Evolutionary conservation across 2,329 filamentous ascomycete species (phyloP).

Genomic region (Trichoderma gracile): DNA sequence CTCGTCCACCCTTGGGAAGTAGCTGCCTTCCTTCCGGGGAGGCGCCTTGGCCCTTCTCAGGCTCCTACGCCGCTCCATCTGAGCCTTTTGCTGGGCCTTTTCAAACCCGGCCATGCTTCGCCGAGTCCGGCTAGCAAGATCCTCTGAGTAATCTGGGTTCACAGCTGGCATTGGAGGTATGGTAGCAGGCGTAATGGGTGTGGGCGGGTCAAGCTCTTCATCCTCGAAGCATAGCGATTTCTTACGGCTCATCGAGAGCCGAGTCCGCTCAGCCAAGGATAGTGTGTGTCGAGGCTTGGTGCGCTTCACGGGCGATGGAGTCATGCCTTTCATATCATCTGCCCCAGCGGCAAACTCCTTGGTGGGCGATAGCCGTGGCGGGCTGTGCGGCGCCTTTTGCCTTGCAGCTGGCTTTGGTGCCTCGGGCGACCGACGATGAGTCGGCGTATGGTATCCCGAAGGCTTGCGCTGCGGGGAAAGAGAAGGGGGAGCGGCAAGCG

Average conservation of each 20-base stretch:
- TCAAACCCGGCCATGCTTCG: slow-evolving; percentile 64
- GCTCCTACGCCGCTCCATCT: slow-evolving; percentile 57
- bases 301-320: slow-evolving; percentile 58
- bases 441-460: not conserved
- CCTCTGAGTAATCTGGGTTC: slow-evolving; percentile 43
- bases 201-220: slow-evolving; percentile 35
- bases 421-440: slow-evolving; percentile 2
- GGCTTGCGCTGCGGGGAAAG: slow-evolving; percentile 1
- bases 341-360: slow-evolving; percentile 47
- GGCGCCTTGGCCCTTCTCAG: slow-evolving; percentile 47
- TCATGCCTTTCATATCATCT: slow-evolving; percentile 47
- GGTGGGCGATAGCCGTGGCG: slow-evolving; percentile 41
- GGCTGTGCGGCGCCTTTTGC: not conserved
- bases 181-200: slow-evolving; percentile 16
- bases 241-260: slow-evolving; percentile 72
- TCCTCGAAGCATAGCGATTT: slow-evolving; percentile 43
- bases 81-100: slow-evolving; percentile 60
- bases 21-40: slow-evolving; percentile 45
- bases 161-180: slow-evolving; percentile 31
- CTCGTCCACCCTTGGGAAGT: slow-evolving; percentile 53
- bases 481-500: slow-evolving; percentile 13
- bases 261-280: slow-evolving; percentile 75
- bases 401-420: not conserved
- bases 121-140: slow-evolving; percentile 59
- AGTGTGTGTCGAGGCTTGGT: slow-evolving; percentile 54